Evolutionary conservation across 2,329 filamentous ascomycete genomes (phyloP), one percentile per base, ranked within the genome.

Genomic region (Cryphonectria nitschkei): DNA sequence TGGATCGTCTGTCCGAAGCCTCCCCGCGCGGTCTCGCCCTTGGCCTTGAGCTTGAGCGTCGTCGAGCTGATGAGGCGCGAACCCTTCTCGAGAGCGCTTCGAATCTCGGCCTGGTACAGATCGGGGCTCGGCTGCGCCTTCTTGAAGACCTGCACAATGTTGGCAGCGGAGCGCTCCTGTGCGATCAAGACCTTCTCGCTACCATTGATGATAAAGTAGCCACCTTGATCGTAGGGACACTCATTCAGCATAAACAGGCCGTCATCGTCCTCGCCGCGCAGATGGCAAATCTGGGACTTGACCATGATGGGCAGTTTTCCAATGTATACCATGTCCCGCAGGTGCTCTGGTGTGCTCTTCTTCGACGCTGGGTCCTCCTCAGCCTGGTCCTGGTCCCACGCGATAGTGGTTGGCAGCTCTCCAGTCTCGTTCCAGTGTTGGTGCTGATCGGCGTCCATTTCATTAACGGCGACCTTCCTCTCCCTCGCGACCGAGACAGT

Each of bases 131-230:
- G 94, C 76, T 91, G 89, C 0, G 95, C 94, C 84, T 99, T 99
- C 83, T 97, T 95, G 89, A 99, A 99, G 39, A 99, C 95, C 82
- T 99, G 96, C 6, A 99, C 96, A 71, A 98, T 99, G 79, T 99
- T 99, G 78, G 95, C 96, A 56, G 96, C 96, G 79, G 95, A 98
- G 73, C 96, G 92, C 82, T 99, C 96, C 80, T 99, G 96, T 1
- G 96, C 96, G 77, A 99, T 99, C 76, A 99, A 84, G 32, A 99
- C 96, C 86, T 99, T 99, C 80, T 99, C 96, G 81, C 93, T 97
- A 60, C 96, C 96, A 83, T 99, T 99, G 86, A 99, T 99, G 77
- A 99, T 94, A 79, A 99, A 99, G 82, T 99, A 99, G 75, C 96
- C 96, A 75, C 96, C 96, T 79, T 98, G 96, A 78, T 99, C 96